Conservation (phyloP, 192 early-diverging fungal genomes). For the Phlyctochytrium bullatum region DNA sequence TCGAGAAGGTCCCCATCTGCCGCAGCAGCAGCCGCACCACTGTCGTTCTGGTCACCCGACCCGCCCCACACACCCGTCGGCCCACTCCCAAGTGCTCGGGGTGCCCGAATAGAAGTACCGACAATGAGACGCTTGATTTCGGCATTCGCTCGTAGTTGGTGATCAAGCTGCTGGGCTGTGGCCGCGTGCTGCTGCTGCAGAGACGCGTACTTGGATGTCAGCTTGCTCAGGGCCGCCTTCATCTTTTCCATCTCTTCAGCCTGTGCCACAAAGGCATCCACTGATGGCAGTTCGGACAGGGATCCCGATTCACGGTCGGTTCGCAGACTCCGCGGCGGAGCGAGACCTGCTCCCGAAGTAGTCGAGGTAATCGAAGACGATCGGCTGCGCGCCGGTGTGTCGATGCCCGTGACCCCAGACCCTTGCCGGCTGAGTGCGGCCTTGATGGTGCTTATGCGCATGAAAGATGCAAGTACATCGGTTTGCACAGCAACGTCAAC, state of each 20-base stretch:
- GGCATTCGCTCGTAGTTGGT: slow-evolving; percentile 22
- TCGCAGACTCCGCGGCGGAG: too few species aligned
- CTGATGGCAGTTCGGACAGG: too few species aligned
- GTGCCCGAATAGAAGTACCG: background rate
- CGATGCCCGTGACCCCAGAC: background rate
- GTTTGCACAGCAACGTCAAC: background rate
- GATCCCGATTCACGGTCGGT: too few species aligned
- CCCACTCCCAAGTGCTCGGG: too few species aligned
- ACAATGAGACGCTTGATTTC: slow-evolving; percentile 33
- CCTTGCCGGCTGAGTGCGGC: background rate
- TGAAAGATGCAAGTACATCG: background rate
- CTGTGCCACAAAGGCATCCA: background rate
- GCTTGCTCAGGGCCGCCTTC: slow-evolving; percentile 22
- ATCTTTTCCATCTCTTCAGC: slow-evolving; percentile 12
- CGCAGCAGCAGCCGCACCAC: background rate
- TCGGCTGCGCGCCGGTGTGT: background rate
- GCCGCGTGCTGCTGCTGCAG: slow-evolving; percentile 22
- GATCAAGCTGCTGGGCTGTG: slow-evolving; percentile 17
- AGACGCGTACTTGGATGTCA: slow-evolving; percentile 14
- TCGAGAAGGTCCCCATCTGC: slow-evolving; percentile 3
- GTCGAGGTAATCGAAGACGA: background rate
- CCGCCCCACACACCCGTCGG: too few species aligned
- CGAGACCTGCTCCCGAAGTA: background rate
- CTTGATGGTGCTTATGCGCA: background rate
- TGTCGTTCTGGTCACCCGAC: background rate